These are phyloP conservation scores for Colletotrichum sp. DNA, from an alignment of 2,329 filamentous ascomycete species.

Conservation along the genomic window DNA sequence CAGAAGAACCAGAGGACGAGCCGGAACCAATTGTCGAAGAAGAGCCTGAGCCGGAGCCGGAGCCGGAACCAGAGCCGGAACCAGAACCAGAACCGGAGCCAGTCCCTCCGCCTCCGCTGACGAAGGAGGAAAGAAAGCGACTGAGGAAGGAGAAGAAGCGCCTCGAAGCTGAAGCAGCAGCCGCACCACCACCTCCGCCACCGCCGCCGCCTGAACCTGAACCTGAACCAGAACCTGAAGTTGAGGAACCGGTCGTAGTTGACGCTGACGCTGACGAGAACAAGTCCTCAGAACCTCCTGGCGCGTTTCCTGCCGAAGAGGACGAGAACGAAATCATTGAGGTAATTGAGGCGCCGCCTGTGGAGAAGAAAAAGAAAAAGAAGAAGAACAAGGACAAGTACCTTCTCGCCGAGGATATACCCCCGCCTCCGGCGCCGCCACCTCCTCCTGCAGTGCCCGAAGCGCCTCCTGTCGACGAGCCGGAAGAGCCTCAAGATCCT, in stretches of 20 bases:
- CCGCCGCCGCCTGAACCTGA: slow-evolving; percentile 19
- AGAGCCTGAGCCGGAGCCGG: slow-evolving; percentile 2
- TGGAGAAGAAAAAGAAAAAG: slow-evolving; percentile 49
- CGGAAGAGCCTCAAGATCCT: background rate
- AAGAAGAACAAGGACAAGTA: slow-evolving; percentile 43
- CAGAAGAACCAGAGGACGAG: slow-evolving; percentile 31
- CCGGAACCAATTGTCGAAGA: slow-evolving; percentile 21
- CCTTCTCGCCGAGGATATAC: slow-evolving; percentile 34
- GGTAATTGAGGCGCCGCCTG: slow-evolving; percentile 54
- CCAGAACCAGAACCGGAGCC: slow-evolving; percentile 36
- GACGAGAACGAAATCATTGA: slow-evolving; percentile 56
- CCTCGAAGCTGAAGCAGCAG: slow-evolving; percentile 25
- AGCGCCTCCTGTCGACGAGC: slow-evolving; percentile 33
- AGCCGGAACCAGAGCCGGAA: slow-evolving; percentile 24
- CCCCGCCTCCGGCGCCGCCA: slow-evolving; percentile 41
- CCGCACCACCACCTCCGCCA: slow-evolving; percentile 20
- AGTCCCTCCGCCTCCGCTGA: slow-evolving; percentile 40
- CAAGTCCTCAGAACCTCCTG: slow-evolving; percentile 52
- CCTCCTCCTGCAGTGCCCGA: slow-evolving; percentile 55
- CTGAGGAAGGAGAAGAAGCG: slow-evolving; percentile 45
- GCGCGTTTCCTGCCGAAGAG: slow-evolving; percentile 62
- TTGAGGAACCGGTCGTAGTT: slow-evolving; percentile 23
- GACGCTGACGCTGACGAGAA: slow-evolving; percentile 26
- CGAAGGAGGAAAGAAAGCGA: slow-evolving; percentile 44
- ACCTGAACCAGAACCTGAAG: background rate